phyloP scores from a whole-genome alignment of 257 asterid species.

The Verbascum thapsus region DNA sequence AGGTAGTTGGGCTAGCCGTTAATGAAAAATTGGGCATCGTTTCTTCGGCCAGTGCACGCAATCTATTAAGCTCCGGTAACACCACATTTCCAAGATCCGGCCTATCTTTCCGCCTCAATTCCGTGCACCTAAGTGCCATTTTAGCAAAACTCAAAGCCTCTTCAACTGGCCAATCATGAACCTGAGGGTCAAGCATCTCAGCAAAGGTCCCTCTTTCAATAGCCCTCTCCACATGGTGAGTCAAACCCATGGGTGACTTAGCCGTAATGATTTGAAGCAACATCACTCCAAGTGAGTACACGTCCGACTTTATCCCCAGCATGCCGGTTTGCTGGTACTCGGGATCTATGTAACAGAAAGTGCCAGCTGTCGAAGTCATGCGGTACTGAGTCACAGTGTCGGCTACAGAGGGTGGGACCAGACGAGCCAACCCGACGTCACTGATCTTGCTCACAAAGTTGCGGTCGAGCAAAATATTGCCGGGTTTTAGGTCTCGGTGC shows the following conservation, averaged over 20 bases:
- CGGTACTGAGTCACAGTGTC: slow-evolving; percentile 86
- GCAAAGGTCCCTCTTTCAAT: slow-evolving; percentile 76
- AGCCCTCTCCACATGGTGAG: slow-evolving; percentile 83
- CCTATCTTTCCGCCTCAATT: slow-evolving; percentile 78
- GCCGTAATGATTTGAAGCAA: slow-evolving; percentile 83
- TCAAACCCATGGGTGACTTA: slow-evolving; percentile 84
- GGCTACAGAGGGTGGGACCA: slow-evolving; percentile 89
- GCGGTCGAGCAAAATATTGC: slow-evolving; percentile 82
- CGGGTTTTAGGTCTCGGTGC: slow-evolving; percentile 87
- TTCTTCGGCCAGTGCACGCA: slow-evolving; percentile 69
- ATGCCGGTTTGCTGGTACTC: slow-evolving; percentile 94
- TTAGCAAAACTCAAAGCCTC: slow-evolving; percentile 69
- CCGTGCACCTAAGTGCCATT: slow-evolving; percentile 74
- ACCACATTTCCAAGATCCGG: slow-evolving; percentile 69
- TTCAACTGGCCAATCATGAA: slow-evolving; percentile 78
- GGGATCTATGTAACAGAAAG: slow-evolving; percentile 92
- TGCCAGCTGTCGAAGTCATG: slow-evolving; percentile 95
- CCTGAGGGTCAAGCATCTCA: slow-evolving; percentile 76
- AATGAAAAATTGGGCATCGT: slow-evolving; percentile 34
- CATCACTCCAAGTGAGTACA: slow-evolving; percentile 85
- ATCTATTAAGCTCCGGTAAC: slow-evolving; percentile 72
- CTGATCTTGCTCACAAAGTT: slow-evolving; percentile 89
- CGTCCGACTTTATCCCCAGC: slow-evolving; percentile 81
- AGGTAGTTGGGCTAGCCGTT: slow-evolving; percentile 23
- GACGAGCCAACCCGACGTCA: slow-evolving; percentile 91